Evolutionary conservation across 1,139 yeast genomes (phyloP), one percentile per base, ranked within the genome.

Genomic region (Yamadazyma dushanensis): DNA sequence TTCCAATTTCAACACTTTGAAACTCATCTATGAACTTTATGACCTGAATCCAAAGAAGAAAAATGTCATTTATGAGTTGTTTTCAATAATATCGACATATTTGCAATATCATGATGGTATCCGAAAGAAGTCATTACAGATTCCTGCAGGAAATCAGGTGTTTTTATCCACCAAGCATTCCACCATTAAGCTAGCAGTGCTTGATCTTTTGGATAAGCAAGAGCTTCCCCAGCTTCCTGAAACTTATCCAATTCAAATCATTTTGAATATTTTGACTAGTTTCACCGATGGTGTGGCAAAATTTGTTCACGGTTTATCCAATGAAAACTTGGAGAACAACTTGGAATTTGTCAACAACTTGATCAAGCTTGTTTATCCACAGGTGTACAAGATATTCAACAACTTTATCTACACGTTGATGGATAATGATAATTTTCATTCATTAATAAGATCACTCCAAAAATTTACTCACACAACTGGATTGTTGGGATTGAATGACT

Each of bases 401-500:
- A 64, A 70, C 7, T 81, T 77, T 39, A 56, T 89, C 13, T 79
- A 79, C 46, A 76, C 89, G 0, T 66, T 81, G 2, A 61, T 86
- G 56, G 95, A 88, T 50, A 70, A 73, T 38, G 90, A 83, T 15
- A 53, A 78, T 16, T 70, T 86, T 53, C 86, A 83, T 41, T 59
- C 66, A 9, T 51, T 79, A 11, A 78, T 89, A 2, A 67, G 95
- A 32, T 76, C 95, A 0, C 67, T 86, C 7, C 97, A 90, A 55
- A 82, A 82, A 44, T 69, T 85, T 35, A 77, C 95, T 4, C 96
- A 89, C 53, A 79, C 92, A 0, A 72, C 92, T 0, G 97, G 97
- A 0, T 63, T 86, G n/a, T 59, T 89, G 21, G 80, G 79, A 0
- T 54, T 83, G 15, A 51, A 58, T 1, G 62, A 63, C 0, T 68